Conservation (phyloP, 768 basidiomycete species). For the Boletus huronensis region DNA sequence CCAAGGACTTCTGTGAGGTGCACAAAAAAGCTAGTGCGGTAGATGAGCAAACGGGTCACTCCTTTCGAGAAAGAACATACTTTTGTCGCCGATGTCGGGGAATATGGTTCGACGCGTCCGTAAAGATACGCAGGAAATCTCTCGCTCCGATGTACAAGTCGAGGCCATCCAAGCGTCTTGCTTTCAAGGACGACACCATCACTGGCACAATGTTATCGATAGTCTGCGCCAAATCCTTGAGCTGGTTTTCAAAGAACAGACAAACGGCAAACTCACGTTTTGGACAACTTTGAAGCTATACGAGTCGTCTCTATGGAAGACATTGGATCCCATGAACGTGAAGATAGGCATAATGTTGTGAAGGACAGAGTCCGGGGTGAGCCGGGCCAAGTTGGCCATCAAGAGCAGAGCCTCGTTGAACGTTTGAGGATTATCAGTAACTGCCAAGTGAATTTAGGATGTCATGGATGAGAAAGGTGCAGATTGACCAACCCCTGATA, state of each 20-base stretch:
- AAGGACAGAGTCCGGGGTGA: slow-evolving; percentile 87
- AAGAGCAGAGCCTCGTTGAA: slow-evolving; percentile 90
- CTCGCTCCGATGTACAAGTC: slow-evolving; percentile 66
- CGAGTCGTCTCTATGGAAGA: slow-evolving; percentile 93
- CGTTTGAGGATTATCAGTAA: slow-evolving; percentile 88
- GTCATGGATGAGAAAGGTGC: neutral
- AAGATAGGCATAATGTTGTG: slow-evolving; percentile 98
- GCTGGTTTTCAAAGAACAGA: neutral
- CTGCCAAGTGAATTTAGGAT: slow-evolving; percentile 37
- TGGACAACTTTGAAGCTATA: slow-evolving; percentile 96
- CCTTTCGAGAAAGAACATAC: slow-evolving; percentile 41
- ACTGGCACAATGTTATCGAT: slow-evolving; percentile 92
- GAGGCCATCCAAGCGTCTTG: slow-evolving; percentile 48
- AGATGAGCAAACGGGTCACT: slow-evolving; percentile 1
- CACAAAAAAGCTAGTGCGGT: slow-evolving; percentile 68
- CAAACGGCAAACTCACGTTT: slow-evolving; percentile 49
- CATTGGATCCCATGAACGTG: slow-evolving; percentile 99
- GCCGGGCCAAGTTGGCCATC: slow-evolving; percentile 76
- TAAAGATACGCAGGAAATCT: slow-evolving; percentile 87
- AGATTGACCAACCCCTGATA: slow-evolving; percentile 56
- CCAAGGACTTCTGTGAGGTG: slow-evolving; percentile 85
- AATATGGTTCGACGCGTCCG: slow-evolving; percentile 87
- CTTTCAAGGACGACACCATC: slow-evolving; percentile 77
- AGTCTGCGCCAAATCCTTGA: slow-evolving; percentile 49
- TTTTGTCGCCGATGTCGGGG: slow-evolving; percentile 90